Evolutionary conservation across 2,329 filamentous ascomycete species (phyloP).

Genomic region (Monosporascus sp.): DNA sequence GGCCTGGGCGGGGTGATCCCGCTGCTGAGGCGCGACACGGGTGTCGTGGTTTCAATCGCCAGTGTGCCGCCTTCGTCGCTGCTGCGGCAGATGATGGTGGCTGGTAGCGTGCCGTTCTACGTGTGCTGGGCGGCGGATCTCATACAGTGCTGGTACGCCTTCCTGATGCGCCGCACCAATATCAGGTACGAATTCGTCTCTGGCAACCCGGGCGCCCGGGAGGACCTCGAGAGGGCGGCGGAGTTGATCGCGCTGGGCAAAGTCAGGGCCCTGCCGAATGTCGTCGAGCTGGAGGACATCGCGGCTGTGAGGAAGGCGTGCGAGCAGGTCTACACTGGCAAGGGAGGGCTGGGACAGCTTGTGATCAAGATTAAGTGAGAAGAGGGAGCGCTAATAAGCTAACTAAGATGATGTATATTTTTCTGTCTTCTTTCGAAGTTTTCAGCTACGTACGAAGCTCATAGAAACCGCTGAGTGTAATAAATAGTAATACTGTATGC

Average conservation of each 20-base stretch:
- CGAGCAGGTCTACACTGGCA: constrained; percentile 33
- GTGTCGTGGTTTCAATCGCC: constrained; percentile 37
- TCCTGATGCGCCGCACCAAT: constrained; percentile 38
- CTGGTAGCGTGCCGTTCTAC: constrained; percentile 29
- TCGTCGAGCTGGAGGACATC: constrained; percentile 37
- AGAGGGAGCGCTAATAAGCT: neutral
- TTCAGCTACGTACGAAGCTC: neutral
- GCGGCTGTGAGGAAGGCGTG: constrained; percentile 36
- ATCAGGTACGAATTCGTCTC: constrained; percentile 42
- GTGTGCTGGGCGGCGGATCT: constrained; percentile 31
- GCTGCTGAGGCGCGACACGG: constrained; percentile 30
- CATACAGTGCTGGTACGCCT: constrained; percentile 35
- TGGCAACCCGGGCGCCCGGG: constrained; percentile 33
- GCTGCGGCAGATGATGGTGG: constrained; percentile 26
- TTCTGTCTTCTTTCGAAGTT: too few relatives aligned
- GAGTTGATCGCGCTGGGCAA: constrained; percentile 37
- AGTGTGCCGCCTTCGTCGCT: constrained; percentile 29
- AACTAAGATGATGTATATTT: neutral
- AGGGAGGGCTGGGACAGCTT: constrained; percentile 39
- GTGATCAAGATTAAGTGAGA: constrained; percentile 32
- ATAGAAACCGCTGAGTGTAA: too few relatives aligned
- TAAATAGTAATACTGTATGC: too few relatives aligned
- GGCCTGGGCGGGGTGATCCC: constrained; percentile 33
- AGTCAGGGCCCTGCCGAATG: constrained; percentile 37
- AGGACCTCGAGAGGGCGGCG: constrained; percentile 37